These are phyloP conservation scores for Tephrocybe rancida DNA, from an alignment of 768 basidiomycete species.

Conservation along the genomic window DNA sequence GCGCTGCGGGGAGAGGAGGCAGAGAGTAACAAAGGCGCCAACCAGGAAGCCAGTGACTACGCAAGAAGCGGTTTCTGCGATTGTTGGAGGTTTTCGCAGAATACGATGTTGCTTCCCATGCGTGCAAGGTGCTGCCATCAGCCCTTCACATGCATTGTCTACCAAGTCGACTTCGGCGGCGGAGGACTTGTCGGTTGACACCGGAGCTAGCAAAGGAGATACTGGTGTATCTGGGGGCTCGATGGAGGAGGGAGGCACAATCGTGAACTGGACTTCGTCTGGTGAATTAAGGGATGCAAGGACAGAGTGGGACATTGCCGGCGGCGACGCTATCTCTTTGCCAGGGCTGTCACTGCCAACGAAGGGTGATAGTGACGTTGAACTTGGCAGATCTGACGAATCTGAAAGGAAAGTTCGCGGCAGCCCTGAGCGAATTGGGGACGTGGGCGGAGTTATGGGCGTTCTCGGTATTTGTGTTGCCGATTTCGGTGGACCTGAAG, in stretches of 20 bases:
- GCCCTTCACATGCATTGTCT: too few species aligned
- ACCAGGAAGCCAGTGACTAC: conserved; percentile 58
- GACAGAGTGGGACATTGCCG: not conserved
- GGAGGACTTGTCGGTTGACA: not conserved
- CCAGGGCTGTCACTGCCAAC: too few species aligned
- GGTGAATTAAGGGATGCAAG: too few species aligned
- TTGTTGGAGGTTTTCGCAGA: conserved; percentile 17
- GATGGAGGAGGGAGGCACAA: conserved; percentile 3
- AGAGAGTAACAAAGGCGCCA: conserved; percentile 58
- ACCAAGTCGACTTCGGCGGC: too few species aligned
- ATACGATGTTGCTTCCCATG: conserved; percentile 11
- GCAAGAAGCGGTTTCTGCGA: conserved; percentile 38
- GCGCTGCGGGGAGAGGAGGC: conserved; percentile 47
- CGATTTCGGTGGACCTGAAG: not conserved
- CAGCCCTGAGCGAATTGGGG: conserved; percentile 14
- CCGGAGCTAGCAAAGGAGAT: not conserved
- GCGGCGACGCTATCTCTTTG: not conserved
- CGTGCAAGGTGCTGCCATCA: too few species aligned
- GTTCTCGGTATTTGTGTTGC: conserved; percentile 3
- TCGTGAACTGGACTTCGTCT: too few species aligned
- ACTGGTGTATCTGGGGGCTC: not conserved
- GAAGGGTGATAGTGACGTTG: too few species aligned
- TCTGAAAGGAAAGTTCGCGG: not conserved
- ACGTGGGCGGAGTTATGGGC: conserved; percentile 24
- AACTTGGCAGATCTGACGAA: too few species aligned